phyloP scores from a whole-genome alignment of 495 filamentous ascomycete species.

The Penicilliopsis zonata region DNA sequence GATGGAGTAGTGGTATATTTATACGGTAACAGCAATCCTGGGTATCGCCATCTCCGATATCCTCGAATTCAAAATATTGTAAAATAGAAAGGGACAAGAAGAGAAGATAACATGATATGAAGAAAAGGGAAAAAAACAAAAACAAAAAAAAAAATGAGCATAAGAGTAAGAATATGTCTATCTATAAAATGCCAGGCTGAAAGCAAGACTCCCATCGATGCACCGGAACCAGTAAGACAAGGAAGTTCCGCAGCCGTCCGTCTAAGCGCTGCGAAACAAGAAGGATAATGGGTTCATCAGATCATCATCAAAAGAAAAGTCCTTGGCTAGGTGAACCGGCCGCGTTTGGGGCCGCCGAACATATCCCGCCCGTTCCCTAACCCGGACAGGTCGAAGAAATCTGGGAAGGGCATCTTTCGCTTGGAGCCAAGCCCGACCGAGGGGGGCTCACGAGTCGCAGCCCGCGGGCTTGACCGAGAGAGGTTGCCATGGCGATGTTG shows the following conservation, averaged over 20 bases:
- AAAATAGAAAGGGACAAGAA: slow-evolving; percentile 21
- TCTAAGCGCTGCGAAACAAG: slow-evolving; percentile 26
- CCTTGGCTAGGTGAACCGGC: slow-evolving; percentile 46
- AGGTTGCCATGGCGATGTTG: slow-evolving; percentile 35
- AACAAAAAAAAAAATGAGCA: slow-evolving; percentile 7
- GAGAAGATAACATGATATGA: slow-evolving; percentile 6
- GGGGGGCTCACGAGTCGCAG: slow-evolving; percentile 23
- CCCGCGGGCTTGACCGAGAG: slow-evolving; percentile 30
- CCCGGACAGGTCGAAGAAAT: slow-evolving; percentile 72
- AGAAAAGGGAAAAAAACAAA: slow-evolving; percentile 5
- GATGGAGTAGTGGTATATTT: neutral
- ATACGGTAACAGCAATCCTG: slow-evolving; percentile 18
- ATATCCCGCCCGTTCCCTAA: slow-evolving; percentile 53
- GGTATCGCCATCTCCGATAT: slow-evolving; percentile 29
- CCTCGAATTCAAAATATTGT: too few species aligned
- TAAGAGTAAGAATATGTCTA: slow-evolving; percentile 5
- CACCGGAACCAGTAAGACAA: too few species aligned
- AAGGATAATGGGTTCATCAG: slow-evolving; percentile 28
- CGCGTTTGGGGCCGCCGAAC: slow-evolving; percentile 59
- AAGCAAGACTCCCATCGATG: slow-evolving; percentile 9
- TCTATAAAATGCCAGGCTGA: slow-evolving; percentile 5
- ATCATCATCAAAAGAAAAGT: slow-evolving; percentile 20
- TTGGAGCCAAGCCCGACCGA: slow-evolving; percentile 57
- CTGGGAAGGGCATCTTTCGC: slow-evolving; percentile 60
- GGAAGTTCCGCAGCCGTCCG: too few species aligned